Evolutionary conservation across 2,329 filamentous ascomycete genomes (phyloP).

Genomic region (Ophiocordyceps camponoti-leonardi): DNA sequence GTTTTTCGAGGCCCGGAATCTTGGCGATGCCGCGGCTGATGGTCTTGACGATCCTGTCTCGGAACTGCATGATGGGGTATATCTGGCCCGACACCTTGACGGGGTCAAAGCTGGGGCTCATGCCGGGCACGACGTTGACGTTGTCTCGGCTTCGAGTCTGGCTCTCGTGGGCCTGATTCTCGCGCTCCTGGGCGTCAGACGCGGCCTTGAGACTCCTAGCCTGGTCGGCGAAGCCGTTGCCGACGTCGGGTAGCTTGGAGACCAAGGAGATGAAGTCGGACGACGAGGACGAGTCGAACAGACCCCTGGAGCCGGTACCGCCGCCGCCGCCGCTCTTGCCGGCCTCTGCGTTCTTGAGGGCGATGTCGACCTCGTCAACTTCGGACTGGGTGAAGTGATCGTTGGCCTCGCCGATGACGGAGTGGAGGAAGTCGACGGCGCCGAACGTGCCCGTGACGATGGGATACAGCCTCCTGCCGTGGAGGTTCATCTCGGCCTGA

Average conservation of each 20-base stretch:
- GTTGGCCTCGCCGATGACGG: slow-evolving; percentile 56
- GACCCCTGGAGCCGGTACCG: slow-evolving; percentile 20
- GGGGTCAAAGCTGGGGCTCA: slow-evolving; percentile 61
- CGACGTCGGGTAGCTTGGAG: slow-evolving; percentile 55
- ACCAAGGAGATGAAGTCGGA: slow-evolving; percentile 56
- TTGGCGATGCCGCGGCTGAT: slow-evolving; percentile 79
- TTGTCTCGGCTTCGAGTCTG: slow-evolving; percentile 23
- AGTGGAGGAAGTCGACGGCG: slow-evolving; percentile 86
- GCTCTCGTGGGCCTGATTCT: slow-evolving; percentile 21
- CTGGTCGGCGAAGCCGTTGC: slow-evolving; percentile 47
- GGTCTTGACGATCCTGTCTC: slow-evolving; percentile 80
- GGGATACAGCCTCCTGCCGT: slow-evolving; percentile 58
- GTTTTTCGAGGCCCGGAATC: slow-evolving; percentile 72
- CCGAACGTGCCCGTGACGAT: slow-evolving; percentile 85
- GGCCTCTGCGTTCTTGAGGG: slow-evolving; percentile 50
- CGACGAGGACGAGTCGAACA: slow-evolving; percentile 21
- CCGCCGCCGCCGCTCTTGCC: slow-evolving; percentile 19
- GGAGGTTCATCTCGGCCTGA: slow-evolving; percentile 50
- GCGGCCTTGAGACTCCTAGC: slow-evolving; percentile 43
- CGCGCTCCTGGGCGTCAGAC: slow-evolving; percentile 46
- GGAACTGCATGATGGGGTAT: slow-evolving; percentile 86
- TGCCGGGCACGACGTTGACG: slow-evolving; percentile 49
- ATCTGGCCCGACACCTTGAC: slow-evolving; percentile 65
- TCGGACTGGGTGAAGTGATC: slow-evolving; percentile 78
- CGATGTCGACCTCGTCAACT: slow-evolving; percentile 63